phyloP scores from a whole-genome alignment of 179 eudicot species.

The Drosera spatulata region DNA sequence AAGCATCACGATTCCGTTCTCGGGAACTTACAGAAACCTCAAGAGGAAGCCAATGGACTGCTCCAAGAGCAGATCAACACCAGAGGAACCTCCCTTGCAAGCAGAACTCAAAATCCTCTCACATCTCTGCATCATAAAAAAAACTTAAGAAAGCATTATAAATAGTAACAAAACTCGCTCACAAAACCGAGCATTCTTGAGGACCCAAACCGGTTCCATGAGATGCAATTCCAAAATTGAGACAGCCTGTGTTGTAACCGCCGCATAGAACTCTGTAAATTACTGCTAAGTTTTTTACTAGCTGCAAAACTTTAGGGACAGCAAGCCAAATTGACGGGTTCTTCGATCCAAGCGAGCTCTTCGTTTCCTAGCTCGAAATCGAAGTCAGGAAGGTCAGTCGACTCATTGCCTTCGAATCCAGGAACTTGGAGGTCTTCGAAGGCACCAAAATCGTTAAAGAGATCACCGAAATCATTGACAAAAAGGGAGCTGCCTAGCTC shows the following conservation, averaged over 20 bases:
- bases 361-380: slow-evolving; percentile 43
- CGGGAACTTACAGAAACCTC: not conserved
- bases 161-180: not conserved
- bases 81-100: slow-evolving; percentile 4
- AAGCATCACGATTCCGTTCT: not conserved
- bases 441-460: slow-evolving; percentile 19
- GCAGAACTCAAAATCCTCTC: not conserved
- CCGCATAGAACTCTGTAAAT: too few species aligned
- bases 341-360: slow-evolving; percentile 51
- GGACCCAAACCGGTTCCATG: not conserved
- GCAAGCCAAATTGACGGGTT: slow-evolving; percentile 16
- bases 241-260: not conserved
- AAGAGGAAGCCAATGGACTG: slow-evolving; percentile 9
- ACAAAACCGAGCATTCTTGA: not conserved
- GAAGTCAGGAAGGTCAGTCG: slow-evolving; percentile 38
- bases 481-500: slow-evolving; percentile 26
- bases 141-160: not conserved
- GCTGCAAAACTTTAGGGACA: slow-evolving; percentile 11
- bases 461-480: not conserved
- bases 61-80: slow-evolving; percentile 44
- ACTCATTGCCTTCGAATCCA: slow-evolving; percentile 21
- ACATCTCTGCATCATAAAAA: too few species aligned
- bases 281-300: not conserved
- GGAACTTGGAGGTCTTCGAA: slow-evolving; percentile 30
- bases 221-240: not conserved